Conservation (phyloP, 2,329 filamentous ascomycete genomes). For the Epichloe sylvatica region DNA sequence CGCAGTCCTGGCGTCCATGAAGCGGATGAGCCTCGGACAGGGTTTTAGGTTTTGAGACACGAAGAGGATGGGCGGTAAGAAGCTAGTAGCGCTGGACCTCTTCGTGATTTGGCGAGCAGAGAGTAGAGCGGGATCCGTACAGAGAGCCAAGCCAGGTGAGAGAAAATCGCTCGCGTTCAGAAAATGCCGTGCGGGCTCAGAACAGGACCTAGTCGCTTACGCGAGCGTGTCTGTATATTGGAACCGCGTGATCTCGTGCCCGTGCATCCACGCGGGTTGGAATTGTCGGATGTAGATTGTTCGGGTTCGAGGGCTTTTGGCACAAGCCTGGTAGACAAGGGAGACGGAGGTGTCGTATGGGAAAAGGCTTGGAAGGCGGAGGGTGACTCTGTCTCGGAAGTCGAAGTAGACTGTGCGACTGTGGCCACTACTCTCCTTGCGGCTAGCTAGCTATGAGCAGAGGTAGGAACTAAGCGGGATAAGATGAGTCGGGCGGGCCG, state of each 20-base stretch:
- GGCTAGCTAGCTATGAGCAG: background rate
- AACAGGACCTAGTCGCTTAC: background rate
- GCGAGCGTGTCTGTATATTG: background rate
- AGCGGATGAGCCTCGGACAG: slow-evolving; percentile 13
- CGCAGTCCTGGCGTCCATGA: slow-evolving; percentile 26
- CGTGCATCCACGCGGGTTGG: slow-evolving; percentile 3
- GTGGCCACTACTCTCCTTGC: background rate
- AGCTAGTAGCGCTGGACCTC: background rate
- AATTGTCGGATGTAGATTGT: background rate
- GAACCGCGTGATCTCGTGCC: background rate
- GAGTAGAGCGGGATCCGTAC: background rate
- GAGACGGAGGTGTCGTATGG: background rate
- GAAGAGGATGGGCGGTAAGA: background rate
- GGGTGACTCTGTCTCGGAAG: slow-evolving; percentile 1
- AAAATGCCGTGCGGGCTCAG: background rate
- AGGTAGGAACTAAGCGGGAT: background rate
- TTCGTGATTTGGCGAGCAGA: background rate
- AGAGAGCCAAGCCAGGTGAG: background rate
- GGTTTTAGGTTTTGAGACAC: background rate
- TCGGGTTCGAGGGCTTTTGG: background rate
- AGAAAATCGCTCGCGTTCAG: background rate
- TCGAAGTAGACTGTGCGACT: background rate
- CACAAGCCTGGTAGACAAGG: background rate
- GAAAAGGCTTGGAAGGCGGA: background rate
- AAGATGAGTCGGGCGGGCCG: background rate